A percentile compares a stretch with the other conserved stretches of the same genome.
Conservation (phyloP, 129 eudicot species). For the Centella asiatica region DNA sequence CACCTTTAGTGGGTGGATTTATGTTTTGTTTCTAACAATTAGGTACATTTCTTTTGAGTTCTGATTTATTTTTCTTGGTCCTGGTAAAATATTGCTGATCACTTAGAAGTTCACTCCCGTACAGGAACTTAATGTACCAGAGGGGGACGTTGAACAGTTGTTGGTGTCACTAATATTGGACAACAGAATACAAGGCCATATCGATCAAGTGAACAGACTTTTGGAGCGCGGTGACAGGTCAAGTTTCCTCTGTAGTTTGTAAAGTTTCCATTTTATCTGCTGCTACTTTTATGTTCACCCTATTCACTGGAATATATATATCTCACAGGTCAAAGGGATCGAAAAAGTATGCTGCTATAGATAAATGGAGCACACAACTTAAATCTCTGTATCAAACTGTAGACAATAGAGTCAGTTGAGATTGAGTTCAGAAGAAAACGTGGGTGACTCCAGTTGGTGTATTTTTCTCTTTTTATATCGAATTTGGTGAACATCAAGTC, state of each 20-base stretch:
- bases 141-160: slow-evolving; percentile 74
- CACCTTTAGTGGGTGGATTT: too few relatives aligned
- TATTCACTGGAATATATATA: not conserved
- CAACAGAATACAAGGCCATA: slow-evolving; percentile 87
- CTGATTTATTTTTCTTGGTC: too few relatives aligned
- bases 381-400: slow-evolving; percentile 71
- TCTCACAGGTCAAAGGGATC: slow-evolving; percentile 77
- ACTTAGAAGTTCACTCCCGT: not conserved
- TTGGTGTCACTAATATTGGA: slow-evolving; percentile 83
- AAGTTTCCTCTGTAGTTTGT: slow-evolving; percentile 13
- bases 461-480: slow-evolving; percentile 1
- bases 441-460: not conserved
- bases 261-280: too few relatives aligned
- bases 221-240: slow-evolving; percentile 93
- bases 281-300: not conserved
- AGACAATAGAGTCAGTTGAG: slow-evolving; percentile 68
- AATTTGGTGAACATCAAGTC: not conserved
- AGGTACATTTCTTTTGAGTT: too few relatives aligned
- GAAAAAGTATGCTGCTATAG: slow-evolving; percentile 82
- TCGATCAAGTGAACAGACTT: slow-evolving; percentile 89
- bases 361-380: slow-evolving; percentile 95
- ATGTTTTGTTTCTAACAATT: too few relatives aligned
- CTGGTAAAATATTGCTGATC: not conserved
- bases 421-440: not conserved
- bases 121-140: slow-evolving; percentile 98